Conservation (phyloP, 805 yeast genomes). For the Wickerhamomyces canadensis region DNA sequence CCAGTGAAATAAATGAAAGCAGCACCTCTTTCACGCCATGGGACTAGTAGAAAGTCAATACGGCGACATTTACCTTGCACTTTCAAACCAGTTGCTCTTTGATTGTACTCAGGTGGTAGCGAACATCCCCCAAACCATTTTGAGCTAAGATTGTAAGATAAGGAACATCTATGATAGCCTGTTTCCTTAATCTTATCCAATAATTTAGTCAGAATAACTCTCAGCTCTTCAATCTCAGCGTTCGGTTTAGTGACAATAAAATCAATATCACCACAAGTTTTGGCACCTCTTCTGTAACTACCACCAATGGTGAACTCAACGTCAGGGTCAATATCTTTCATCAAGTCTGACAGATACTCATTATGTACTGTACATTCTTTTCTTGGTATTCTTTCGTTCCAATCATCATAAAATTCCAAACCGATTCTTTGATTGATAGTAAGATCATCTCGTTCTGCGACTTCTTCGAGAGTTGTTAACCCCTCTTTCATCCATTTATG, state of each 20-base stretch:
- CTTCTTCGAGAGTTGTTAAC: constrained; percentile 33
- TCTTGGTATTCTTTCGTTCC: constrained; percentile 39
- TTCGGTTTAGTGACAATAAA: constrained; percentile 36
- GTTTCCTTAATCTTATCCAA: constrained; percentile 20
- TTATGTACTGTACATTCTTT: constrained; percentile 38
- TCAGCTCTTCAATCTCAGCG: constrained; percentile 22
- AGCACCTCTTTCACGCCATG: constrained; percentile 41
- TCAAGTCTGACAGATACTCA: constrained; percentile 24
- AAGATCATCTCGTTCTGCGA: constrained; percentile 25
- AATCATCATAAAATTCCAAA: constrained; percentile 41
- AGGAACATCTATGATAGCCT: constrained; percentile 24
- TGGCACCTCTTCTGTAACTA: constrained; percentile 45
- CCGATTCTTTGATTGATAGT: constrained; percentile 32
- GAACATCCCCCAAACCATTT: constrained; percentile 34
- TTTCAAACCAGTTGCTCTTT: constrained; percentile 27
- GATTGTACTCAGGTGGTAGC: constrained; percentile 20
- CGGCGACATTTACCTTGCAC: constrained; percentile 38
- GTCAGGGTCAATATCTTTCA: constrained; percentile 28
- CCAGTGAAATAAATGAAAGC: constrained; percentile 50
- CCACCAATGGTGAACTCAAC: constrained; percentile 40
- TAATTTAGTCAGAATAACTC: constrained; percentile 17
- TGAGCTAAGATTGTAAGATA: constrained; percentile 10
- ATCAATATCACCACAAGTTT: constrained; percentile 48
- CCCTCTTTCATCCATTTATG: constrained; percentile 35
- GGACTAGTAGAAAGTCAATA: constrained; percentile 45